phyloP scores from a whole-genome alignment of 768 basidiomycete genomes.

The Hypsizygus marmoreus region DNA sequence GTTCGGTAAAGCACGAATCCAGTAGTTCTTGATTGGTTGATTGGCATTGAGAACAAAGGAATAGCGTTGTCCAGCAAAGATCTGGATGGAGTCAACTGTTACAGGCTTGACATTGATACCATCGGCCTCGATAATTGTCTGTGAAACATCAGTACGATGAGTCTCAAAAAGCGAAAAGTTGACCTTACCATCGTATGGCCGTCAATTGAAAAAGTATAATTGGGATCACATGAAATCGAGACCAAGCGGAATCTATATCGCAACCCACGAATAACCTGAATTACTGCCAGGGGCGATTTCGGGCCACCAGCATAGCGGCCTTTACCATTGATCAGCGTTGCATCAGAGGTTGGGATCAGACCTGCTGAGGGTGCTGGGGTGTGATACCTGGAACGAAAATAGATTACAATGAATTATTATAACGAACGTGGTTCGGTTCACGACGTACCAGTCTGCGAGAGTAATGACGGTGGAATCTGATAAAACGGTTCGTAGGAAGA shows the following conservation, averaged over 20 bases:
- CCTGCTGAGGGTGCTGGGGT: conserved; percentile 8
- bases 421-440: neutral
- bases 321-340: conserved; percentile 36
- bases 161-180: conserved; percentile 23
- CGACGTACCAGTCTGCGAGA: conserved; percentile 30
- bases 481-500: neutral
- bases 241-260: conserved; percentile 52
- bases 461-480: conserved; percentile 29
- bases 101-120: conserved; percentile 31
- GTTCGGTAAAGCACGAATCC: conserved; percentile 32
- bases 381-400: conserved; percentile 14
- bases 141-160: conserved; percentile 16
- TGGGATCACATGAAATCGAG: conserved; percentile 37
- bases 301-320: conserved; percentile 44
- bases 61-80: conserved; percentile 39
- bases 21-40: conserved; percentile 41
- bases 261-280: conserved; percentile 36
- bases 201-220: conserved; percentile 29
- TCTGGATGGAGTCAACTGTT: conserved; percentile 38
- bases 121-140: conserved; percentile 40
- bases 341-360: conserved; percentile 5
- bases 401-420: neutral
- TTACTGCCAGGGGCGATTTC: conserved; percentile 33
- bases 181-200: conserved; percentile 26
- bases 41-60: conserved; percentile 38